Evolutionary conservation across 1,284 basidiomycete species (phyloP).

Genomic region (Xerocomus cyaneibrunnescens): DNA sequence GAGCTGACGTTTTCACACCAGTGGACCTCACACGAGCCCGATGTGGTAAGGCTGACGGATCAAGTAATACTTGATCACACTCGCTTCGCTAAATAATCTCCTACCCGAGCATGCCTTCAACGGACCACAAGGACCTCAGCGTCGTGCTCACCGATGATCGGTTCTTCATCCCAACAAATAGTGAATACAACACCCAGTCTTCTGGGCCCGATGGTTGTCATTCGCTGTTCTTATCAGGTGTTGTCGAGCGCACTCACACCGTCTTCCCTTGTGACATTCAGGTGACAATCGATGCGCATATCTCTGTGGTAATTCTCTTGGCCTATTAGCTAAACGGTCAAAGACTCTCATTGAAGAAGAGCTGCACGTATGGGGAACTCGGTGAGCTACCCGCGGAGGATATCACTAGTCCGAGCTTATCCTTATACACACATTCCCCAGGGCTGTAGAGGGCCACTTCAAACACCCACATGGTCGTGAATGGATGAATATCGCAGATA

Average conservation of each 20-base stretch:
- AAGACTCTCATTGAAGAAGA: constrained; percentile 79
- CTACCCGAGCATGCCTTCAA: constrained; percentile 10
- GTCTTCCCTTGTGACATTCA: constrained; percentile 25
- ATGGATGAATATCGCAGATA: constrained; percentile 83
- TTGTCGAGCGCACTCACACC: constrained; percentile 12
- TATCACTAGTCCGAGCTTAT: constrained; percentile 7
- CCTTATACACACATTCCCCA: constrained; percentile 35
- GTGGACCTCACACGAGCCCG: background rate
- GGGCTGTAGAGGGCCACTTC: constrained; percentile 92
- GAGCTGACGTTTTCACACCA: background rate
- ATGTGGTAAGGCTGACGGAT: constrained; percentile 22
- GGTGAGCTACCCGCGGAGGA: constrained; percentile 45
- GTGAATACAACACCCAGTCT: constrained; percentile 49
- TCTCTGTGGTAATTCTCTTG: constrained; percentile 96
- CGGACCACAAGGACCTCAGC: constrained; percentile 26
- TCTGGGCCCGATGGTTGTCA: constrained; percentile 38
- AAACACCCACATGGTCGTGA: constrained; percentile 79
- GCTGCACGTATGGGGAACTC: constrained; percentile 81
- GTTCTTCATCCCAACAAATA: constrained; percentile 65
- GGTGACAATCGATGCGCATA: constrained; percentile 70
- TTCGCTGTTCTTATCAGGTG: constrained; percentile 1
- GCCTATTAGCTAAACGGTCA: constrained; percentile 76
- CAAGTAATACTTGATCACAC: constrained; percentile 11
- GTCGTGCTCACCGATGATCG: constrained; percentile 47
- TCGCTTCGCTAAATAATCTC: constrained; percentile 1